These are phyloP conservation scores for Cystobasidium pallidum DNA, from an alignment of 1,284 basidiomycete species.

Conservation along the genomic window DNA sequence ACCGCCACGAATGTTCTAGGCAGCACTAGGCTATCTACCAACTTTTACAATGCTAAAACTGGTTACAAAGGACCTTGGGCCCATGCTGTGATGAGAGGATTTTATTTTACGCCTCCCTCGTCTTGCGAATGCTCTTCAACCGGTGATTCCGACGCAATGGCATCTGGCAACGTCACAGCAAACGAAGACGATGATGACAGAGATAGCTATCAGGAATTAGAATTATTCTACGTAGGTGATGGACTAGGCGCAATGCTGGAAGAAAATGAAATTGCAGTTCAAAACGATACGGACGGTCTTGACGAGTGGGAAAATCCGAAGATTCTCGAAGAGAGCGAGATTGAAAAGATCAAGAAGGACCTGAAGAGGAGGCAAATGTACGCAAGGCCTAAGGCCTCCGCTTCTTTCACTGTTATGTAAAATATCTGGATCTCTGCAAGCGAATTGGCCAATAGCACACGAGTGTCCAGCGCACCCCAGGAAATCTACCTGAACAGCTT, in stretches of 20 bases:
- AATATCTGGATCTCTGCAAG: too few relatives aligned
- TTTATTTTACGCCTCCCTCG: constrained; percentile 36
- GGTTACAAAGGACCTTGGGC: constrained; percentile 40
- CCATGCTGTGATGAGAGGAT: constrained; percentile 40
- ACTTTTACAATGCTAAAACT: constrained; percentile 38
- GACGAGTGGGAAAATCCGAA: constrained; percentile 35
- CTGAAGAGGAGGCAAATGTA: constrained; percentile 26
- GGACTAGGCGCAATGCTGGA: constrained; percentile 27
- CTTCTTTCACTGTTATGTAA: constrained; percentile 37
- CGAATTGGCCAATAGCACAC: too few relatives aligned
- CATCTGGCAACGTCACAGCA: neutral
- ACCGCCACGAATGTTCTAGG: neutral
- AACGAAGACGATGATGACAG: constrained; percentile 13
- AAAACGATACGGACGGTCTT: neutral
- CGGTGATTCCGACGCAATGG: neutral
- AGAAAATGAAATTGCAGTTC: constrained; percentile 29
- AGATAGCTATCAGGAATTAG: constrained; percentile 35
- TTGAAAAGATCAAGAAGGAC: constrained; percentile 32
- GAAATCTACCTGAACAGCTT: too few relatives aligned
- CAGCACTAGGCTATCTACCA: constrained; percentile 20
- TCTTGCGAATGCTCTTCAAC: neutral
- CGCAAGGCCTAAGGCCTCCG: constrained; percentile 21
- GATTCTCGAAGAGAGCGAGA: neutral
- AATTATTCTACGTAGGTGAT: constrained; percentile 39
- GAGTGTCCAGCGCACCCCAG: too few relatives aligned